Conservation (phyloP, 2,329 filamentous ascomycete species). For the Sphaerulina vaccinii region DNA sequence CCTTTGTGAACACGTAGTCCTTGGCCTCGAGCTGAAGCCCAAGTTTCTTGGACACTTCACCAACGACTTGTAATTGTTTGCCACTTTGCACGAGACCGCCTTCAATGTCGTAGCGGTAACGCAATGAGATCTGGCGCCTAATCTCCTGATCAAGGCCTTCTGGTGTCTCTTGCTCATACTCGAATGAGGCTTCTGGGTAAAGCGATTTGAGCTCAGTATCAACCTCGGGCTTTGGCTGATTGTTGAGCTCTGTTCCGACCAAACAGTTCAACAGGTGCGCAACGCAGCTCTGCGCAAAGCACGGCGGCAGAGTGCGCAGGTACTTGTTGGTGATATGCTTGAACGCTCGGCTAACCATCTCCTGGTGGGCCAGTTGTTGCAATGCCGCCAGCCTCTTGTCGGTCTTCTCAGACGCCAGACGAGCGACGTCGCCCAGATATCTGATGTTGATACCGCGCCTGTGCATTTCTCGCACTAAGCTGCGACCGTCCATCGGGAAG, state of each 20-base stretch:
- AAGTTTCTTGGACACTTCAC: slow-evolving; percentile 84
- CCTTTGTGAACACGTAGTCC: slow-evolving; percentile 66
- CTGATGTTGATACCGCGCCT: slow-evolving; percentile 96
- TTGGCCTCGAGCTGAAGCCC: slow-evolving; percentile 84
- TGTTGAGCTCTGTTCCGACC: slow-evolving; percentile 72
- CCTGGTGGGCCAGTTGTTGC: slow-evolving; percentile 74
- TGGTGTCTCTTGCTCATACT: slow-evolving; percentile 76
- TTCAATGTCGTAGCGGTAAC: slow-evolving; percentile 75
- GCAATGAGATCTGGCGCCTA: slow-evolving; percentile 65
- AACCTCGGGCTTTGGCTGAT: slow-evolving; percentile 73
- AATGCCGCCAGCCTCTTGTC: slow-evolving; percentile 73
- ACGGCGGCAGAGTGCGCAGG: slow-evolving; percentile 73
- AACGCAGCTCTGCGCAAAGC: slow-evolving; percentile 75
- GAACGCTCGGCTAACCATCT: slow-evolving; percentile 94
- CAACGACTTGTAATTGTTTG: slow-evolving; percentile 78
- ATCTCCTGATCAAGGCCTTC: slow-evolving; percentile 68
- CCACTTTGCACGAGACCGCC: slow-evolving; percentile 65
- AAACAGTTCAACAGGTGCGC: slow-evolving; percentile 93
- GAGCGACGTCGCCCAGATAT: slow-evolving; percentile 84
- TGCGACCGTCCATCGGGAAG: slow-evolving; percentile 98
- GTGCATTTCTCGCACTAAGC: slow-evolving; percentile 82
- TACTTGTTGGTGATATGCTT: slow-evolving; percentile 85
- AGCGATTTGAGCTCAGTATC: slow-evolving; percentile 71
- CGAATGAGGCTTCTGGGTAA: slow-evolving; percentile 78
- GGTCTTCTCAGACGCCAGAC: slow-evolving; percentile 56